These are phyloP conservation scores for Eruca vesicaria DNA, from an alignment of 441 rosid genomes.

Conservation along the genomic window DNA sequence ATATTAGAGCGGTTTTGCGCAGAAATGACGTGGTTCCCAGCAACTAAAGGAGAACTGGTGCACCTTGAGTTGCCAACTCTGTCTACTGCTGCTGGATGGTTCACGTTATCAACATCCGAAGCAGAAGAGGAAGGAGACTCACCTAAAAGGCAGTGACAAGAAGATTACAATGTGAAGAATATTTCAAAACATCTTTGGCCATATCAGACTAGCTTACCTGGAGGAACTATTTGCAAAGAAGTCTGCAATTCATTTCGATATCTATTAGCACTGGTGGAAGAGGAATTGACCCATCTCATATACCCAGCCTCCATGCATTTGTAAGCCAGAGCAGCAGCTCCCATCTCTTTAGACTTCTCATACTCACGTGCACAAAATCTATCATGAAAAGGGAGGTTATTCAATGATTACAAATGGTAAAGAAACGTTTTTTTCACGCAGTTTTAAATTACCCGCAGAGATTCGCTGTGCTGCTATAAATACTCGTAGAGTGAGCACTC, in stretches of 20 bases:
- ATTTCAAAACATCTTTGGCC: background rate
- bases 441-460: slow-evolving; percentile 79
- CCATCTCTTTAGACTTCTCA: slow-evolving; percentile 90
- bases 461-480: slow-evolving; percentile 84
- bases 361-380: slow-evolving; percentile 97
- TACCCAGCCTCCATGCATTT: slow-evolving; percentile 92
- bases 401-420: background rate
- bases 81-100: slow-evolving; percentile 68
- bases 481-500: slow-evolving; percentile 58
- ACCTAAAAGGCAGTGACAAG: slow-evolving; percentile 49
- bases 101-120: slow-evolving; percentile 94
- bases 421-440: slow-evolving; percentile 2
- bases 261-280: slow-evolving; percentile 62
- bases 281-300: slow-evolving; percentile 81
- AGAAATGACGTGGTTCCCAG: slow-evolving; percentile 65
- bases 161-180: slow-evolving; percentile 7
- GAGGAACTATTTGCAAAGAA: slow-evolving; percentile 78
- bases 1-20: slow-evolving; percentile 65
- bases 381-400: slow-evolving; percentile 24
- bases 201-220: slow-evolving; percentile 50
- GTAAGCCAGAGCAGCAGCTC: slow-evolving; percentile 95
- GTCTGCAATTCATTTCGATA: slow-evolving; percentile 71
- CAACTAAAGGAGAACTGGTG: slow-evolving; percentile 68
- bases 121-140: slow-evolving; percentile 99
- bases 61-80: slow-evolving; percentile 65